Conservation (phyloP, 495 filamentous ascomycete species). For the Collariella sp. region DNA sequence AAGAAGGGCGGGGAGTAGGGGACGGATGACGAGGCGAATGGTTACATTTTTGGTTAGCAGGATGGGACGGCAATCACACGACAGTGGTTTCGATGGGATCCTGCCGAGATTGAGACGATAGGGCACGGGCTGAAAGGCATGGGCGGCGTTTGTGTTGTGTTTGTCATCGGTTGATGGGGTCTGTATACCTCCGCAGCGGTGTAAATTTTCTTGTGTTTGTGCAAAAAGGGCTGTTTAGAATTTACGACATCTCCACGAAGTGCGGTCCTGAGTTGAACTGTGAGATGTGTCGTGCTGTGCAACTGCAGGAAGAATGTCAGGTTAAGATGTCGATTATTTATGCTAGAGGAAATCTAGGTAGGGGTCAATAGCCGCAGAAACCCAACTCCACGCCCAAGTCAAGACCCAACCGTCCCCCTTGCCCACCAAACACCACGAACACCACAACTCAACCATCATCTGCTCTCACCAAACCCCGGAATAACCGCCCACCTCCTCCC, state of each 20-base stretch:
- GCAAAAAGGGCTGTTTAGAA: neutral
- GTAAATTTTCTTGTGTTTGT: constrained; percentile 7
- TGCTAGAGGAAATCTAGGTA: too few relatives aligned
- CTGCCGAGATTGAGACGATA: constrained; percentile 16
- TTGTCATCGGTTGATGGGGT: constrained; percentile 1
- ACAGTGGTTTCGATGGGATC: neutral
- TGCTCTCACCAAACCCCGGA: constrained; percentile 55
- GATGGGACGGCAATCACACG: neutral
- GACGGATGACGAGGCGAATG: neutral
- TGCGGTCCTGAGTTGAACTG: too few relatives aligned
- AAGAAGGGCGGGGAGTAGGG: neutral
- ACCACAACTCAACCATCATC: neutral
- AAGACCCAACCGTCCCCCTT: too few relatives aligned
- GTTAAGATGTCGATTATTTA: neutral
- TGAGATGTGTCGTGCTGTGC: neutral
- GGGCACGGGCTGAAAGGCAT: constrained; percentile 10
- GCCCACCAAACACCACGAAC: too few relatives aligned
- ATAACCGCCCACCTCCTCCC: constrained; percentile 71
- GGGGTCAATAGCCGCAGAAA: too few relatives aligned
- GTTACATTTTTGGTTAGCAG: neutral
- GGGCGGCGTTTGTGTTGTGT: constrained; percentile 17
- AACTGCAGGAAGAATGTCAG: neutral
- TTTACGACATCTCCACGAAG: too few relatives aligned
- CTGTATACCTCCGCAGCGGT: constrained; percentile 10
- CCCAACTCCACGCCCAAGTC: too few relatives aligned